A percentile compares a stretch with the other conserved stretches of the same genome.
phyloP scores from a whole-genome alignment of 225 moss, liverwort and hornwort genomes.

The Sphagnum contortum region DNA sequence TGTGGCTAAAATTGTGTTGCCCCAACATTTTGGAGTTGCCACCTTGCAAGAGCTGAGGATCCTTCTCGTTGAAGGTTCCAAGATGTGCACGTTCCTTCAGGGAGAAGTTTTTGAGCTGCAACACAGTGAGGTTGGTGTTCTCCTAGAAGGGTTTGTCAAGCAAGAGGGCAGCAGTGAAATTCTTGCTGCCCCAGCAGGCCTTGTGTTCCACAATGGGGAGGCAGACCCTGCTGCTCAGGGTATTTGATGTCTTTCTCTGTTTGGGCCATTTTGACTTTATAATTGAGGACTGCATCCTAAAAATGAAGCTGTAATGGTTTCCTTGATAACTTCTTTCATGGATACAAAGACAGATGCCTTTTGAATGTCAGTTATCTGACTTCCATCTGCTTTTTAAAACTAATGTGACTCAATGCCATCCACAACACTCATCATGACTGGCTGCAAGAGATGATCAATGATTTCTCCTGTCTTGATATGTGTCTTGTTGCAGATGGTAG shows the following conservation, averaged over 20 bases:
- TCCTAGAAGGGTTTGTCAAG: constrained; percentile 85
- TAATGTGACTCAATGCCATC: too few species aligned
- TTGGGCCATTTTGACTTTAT: too few species aligned
- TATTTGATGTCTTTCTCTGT: constrained; percentile 1
- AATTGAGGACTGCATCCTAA: too few species aligned
- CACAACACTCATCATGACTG: too few species aligned
- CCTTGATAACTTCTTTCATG: too few species aligned
- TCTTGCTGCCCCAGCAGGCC: constrained; percentile 69
- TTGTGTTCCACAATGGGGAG: constrained; percentile 13
- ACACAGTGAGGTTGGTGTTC: constrained; percentile 46
- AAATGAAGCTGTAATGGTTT: too few species aligned
- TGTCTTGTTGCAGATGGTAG: constrained; percentile 39
- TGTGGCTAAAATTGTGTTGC: constrained; percentile 62
- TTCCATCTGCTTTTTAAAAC: too few species aligned
- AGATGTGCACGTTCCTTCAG: constrained; percentile 66
- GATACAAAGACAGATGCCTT: too few species aligned
- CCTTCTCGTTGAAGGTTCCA: constrained; percentile 43
- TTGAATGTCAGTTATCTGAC: too few species aligned
- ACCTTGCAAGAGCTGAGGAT: constrained; percentile 76
- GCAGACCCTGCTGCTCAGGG: constrained; percentile 4
- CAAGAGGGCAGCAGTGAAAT: constrained; percentile 67
- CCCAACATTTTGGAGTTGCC: constrained; percentile 54
- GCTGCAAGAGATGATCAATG: too few species aligned
- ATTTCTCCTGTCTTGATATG: too few species aligned
- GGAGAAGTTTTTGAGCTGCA: constrained; percentile 80